Evolutionary conservation across 1,139 yeast species (phyloP).

Genomic region (Suhomyces choctaworum): DNA sequence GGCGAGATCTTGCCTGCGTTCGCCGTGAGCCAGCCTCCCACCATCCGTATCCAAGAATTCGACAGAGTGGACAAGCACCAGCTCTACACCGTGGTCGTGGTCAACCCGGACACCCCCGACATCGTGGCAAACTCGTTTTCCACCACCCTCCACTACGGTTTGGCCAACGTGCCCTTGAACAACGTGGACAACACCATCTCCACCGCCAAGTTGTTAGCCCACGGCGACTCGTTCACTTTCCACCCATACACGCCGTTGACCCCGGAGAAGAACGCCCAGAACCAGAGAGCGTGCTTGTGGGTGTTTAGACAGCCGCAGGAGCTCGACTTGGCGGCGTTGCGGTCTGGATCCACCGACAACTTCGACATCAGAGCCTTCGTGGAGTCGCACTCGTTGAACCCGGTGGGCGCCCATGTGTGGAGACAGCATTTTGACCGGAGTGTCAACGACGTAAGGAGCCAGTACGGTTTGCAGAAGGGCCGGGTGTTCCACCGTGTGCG

Average conservation of each 20-base stretch:
- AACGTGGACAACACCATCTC: conserved; percentile 62
- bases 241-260: conserved; percentile 76
- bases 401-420: conserved; percentile 94
- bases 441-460: conserved; percentile 63
- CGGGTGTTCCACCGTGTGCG: conserved; percentile 65
- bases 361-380: conserved; percentile 78
- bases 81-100: conserved; percentile 73
- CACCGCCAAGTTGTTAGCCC: conserved; percentile 43
- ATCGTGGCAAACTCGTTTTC: conserved; percentile 63
- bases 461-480: conserved; percentile 73
- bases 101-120: conserved; percentile 93
- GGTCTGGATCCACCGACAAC: conserved; percentile 35
- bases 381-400: conserved; percentile 50
- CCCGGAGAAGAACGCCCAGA: conserved; percentile 84
- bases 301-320: conserved; percentile 68
- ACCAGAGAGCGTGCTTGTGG: conserved; percentile 87
- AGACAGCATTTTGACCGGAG: conserved; percentile 82
- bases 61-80: conserved; percentile 46
- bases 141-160: conserved; percentile 78
- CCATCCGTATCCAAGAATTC: conserved; percentile 72
- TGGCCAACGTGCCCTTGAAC: conserved; percentile 64
- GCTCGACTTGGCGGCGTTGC: conserved; percentile 14
- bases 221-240: conserved; percentile 45
- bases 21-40: conserved; percentile 74
- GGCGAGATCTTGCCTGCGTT: conserved; percentile 74